Conservation (phyloP, 805 yeast species). For the Saturnispora bothae region DNA sequence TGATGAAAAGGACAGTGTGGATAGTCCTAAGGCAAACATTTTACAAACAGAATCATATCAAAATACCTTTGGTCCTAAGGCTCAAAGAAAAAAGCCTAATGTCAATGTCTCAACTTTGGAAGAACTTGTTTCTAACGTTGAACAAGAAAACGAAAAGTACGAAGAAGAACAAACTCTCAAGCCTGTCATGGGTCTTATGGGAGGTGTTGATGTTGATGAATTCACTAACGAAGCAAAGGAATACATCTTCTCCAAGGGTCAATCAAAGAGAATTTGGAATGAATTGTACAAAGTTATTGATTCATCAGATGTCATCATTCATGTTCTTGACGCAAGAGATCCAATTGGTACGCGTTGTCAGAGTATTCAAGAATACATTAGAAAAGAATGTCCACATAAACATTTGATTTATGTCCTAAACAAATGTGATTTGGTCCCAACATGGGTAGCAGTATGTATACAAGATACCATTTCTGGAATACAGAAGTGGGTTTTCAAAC, state of each 20-base stretch:
- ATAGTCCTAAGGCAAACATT: conserved; percentile 69
- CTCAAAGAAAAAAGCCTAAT: conserved; percentile 87
- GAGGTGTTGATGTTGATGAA: conserved; percentile 62
- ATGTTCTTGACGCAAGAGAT: conserved; percentile 95
- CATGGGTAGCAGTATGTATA: conserved; percentile 98
- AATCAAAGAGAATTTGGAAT: conserved; percentile 97
- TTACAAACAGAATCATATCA: conserved; percentile 81
- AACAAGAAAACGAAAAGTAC: conserved; percentile 43
- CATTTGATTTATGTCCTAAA: conserved; percentile 89
- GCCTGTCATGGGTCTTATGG: conserved; percentile 74
- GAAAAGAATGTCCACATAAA: conserved; percentile 91
- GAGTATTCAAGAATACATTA: conserved; percentile 85
- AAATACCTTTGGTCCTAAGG: conserved; percentile 85
- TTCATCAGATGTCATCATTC: conserved; percentile 94
- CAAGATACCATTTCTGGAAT: too few relatives aligned
- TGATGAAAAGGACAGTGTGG: conserved; percentile 73
- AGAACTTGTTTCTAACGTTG: conserved; percentile 58
- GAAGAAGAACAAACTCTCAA: conserved; percentile 71
- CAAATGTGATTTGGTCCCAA: conserved; percentile 97
- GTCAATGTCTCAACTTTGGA: conserved; percentile 64
- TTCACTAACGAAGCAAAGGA: conserved; percentile 89
- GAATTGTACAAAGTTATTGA: conserved; percentile 94
- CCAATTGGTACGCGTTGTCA: conserved; percentile 94
- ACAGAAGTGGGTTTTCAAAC: too few relatives aligned
- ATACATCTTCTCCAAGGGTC: conserved; percentile 93